Conservation (phyloP, 371 early-diverging fungal species). For the Haplosporangium sp. region DNA sequence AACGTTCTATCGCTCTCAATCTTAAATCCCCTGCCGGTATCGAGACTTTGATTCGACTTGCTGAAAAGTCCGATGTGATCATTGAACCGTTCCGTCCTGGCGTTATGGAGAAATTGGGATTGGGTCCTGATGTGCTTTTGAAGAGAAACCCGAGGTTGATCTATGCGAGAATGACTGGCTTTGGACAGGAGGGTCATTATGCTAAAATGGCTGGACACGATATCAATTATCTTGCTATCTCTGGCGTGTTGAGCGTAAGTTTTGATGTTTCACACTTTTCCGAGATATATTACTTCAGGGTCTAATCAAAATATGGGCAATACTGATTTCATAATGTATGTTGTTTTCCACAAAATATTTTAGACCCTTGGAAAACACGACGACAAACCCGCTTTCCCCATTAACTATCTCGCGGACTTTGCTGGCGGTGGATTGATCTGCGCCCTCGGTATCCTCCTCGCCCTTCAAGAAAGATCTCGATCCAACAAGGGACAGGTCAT, state of each 20-base stretch:
- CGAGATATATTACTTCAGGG: too few species aligned
- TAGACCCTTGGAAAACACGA: slow-evolving; percentile 71
- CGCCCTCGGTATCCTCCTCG: slow-evolving; percentile 76
- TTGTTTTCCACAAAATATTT: too few species aligned
- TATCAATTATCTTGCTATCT: slow-evolving; percentile 78
- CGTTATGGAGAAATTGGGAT: slow-evolving; percentile 76
- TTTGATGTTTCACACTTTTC: too few species aligned
- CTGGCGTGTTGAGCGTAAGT: slow-evolving; percentile 74
- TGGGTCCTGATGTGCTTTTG: slow-evolving; percentile 74
- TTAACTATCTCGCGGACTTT: slow-evolving; percentile 81
- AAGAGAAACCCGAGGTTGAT: slow-evolving; percentile 70
- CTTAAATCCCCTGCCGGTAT: slow-evolving; percentile 68
- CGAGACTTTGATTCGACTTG: slow-evolving; percentile 59
- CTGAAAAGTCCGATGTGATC: slow-evolving; percentile 71
- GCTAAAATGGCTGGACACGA: slow-evolving; percentile 81
- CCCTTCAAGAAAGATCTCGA: slow-evolving; percentile 68
- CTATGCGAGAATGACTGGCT: slow-evolving; percentile 79
- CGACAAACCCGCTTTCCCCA: slow-evolving; percentile 73
- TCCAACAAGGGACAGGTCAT: slow-evolving; percentile 81
- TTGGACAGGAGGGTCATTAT: slow-evolving; percentile 71
- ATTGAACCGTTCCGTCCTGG: slow-evolving; percentile 87
- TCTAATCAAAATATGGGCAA: too few species aligned
- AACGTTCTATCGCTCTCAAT: slow-evolving; percentile 77
- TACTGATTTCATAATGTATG: too few species aligned
- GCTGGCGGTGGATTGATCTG: slow-evolving; percentile 82